Evolutionary conservation across 495 filamentous ascomycete genomes (phyloP), one percentile per base, ranked within the genome.

Genomic region (Penicillium taxi): DNA sequence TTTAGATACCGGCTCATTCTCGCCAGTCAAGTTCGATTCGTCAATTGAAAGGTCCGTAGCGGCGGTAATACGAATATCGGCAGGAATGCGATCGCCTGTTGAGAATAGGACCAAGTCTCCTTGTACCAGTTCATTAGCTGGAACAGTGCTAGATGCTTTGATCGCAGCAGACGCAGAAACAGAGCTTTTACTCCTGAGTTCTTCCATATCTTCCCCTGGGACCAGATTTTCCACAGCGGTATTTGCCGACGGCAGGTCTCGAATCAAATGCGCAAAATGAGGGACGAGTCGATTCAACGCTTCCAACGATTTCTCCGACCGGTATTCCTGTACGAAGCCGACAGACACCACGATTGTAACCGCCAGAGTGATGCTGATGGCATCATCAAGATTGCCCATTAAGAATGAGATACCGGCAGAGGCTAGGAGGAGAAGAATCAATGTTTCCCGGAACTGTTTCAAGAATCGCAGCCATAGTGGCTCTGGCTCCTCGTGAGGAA

Each of bases 331-430:
- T 38, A 96, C 75, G 52, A 99, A 99, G 8, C 87, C 91, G 34
- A 96, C 91, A 1, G 84, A 84, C 24, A 96, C 88, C 12, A 99
- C 91, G 53, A 99, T 96, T 28, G 87, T 91, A 5, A 99, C 91
- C 1, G 91, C 91, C 21, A 94, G 74, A 2, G 90, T 68, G 50
- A 99, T 99, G 59, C 89, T 96, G 48, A 96, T 66, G 4, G 93
- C 93, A 67, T 99, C 91, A 47, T 96, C 89, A 63, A 81, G 78
- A 53, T 99, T 96, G 18, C 91, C 89, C 73, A 99, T 87, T 32
- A 96, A 50, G 30, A 95, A 80, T 0, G 88, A 95, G 26, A 94
- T 78, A 5, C 73, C 83, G 0, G 91, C 89, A n/a, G 90, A 95
- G 5, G 70, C 80, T 4, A 99, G 77, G 9, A 99, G 73, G n/a